Evolutionary conservation across 768 basidiomycete genomes (phyloP).

Genomic region (Lyophyllum decastes): DNA sequence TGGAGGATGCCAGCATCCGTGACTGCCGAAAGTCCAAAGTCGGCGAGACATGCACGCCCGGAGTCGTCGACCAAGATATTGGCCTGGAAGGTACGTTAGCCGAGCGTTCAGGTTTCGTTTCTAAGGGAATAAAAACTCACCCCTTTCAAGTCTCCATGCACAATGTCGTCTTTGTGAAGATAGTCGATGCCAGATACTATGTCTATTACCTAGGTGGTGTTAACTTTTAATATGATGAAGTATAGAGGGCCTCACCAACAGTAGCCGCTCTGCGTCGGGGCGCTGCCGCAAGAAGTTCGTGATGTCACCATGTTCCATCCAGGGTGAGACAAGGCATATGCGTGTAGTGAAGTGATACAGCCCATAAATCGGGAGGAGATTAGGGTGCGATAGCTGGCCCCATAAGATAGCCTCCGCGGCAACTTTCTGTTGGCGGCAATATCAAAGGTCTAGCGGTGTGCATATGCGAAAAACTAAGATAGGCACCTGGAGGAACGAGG

Average conservation of each 20-base stretch:
- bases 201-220: conserved; percentile 26
- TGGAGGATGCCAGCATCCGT: conserved; percentile 14
- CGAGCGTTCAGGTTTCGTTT: too few relatives aligned
- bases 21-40: conserved; percentile 6
- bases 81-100: conserved; percentile 8
- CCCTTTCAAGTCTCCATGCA: conserved; percentile 54
- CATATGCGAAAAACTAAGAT: background rate
- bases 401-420: conserved; percentile 10
- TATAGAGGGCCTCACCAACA: background rate
- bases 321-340: conserved; percentile 35
- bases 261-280: conserved; percentile 6
- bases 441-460: background rate
- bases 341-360: conserved; percentile 21
- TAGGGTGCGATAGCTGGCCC: conserved; percentile 11
- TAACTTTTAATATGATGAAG: background rate
- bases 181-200: conserved; percentile 33
- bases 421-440: conserved; percentile 3
- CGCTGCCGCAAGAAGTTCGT: conserved; percentile 19
- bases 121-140: too few relatives aligned
- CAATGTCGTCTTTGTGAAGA: conserved; percentile 34
- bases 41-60: conserved; percentile 21
- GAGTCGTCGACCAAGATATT: conserved; percentile 23
- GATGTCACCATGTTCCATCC: conserved; percentile 38
- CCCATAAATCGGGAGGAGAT: conserved; percentile 37
- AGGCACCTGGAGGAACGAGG: conserved; percentile 1